Evolutionary conservation across 805 yeast genomes (phyloP), one percentile per base, ranked within the genome.

Genomic region (Kluyveromyces nonfermentans): DNA sequence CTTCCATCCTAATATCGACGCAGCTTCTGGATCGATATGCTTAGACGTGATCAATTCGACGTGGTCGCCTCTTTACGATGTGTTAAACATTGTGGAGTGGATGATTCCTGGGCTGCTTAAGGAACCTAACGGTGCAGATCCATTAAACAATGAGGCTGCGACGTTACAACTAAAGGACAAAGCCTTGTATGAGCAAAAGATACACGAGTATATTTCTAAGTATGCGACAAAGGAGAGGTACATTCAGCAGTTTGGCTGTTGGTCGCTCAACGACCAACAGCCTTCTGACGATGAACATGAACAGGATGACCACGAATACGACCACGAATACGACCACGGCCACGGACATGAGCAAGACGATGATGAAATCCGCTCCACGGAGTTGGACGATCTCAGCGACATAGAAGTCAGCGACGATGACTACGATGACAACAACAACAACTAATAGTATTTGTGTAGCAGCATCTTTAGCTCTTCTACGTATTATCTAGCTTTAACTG

Each of bases 21-120:
- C 88, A 60, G 73, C 78, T 21, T 80, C 78, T 14, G 98, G 98
- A 0, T 80, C 94, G 0, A 96, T 90, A 6, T 90, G 98, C 64
- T 76, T 90, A 40, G 97, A 90, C 62, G 97, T 93, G 15, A 89
- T 90, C 50, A 90, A 90, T 62, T 96, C 90, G 59, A 87, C 97
- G 0, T 90, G 98, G 98, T 85, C 95, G 35, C 97, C 98, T 1
- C 85, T 90, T 87, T 90, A 88, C 69, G 97, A 93, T 44, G 74
- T 93, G 51, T 70, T 81, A 51, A 93, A 93, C 60, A 85, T 90
- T 20, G 86, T 93, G 60, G 97, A 90, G 57, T 82, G 86, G 59
- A 93, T 90, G 67, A 68, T 90, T 47, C 98, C 98, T 6, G 97
- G 94, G 55, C 68, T 90, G 46, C 69, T 90, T 49, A 76, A 89